A percentile compares a stretch with the other conserved stretches of the same genome.
These are phyloP conservation scores for Calonectria honghensis DNA, from an alignment of 2,329 filamentous ascomycete genomes.

Conservation along the genomic window DNA sequence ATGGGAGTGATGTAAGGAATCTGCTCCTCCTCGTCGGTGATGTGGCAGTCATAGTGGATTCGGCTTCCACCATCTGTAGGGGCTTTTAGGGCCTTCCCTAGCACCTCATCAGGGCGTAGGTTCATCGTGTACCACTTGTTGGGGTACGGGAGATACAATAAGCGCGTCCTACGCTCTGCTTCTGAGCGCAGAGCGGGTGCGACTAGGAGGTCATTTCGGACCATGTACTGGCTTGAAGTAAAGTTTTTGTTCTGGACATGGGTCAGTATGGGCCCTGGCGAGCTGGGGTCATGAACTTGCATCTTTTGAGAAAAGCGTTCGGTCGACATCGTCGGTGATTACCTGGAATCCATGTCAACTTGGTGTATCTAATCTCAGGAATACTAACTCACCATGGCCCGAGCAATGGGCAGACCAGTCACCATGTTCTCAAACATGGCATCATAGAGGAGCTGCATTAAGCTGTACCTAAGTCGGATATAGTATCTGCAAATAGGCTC, in stretches of 20 bases:
- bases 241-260: conserved; percentile 14
- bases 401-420: conserved; percentile 27
- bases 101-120: conserved; percentile 16
- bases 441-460: conserved; percentile 30
- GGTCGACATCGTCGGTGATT: conserved; percentile 23
- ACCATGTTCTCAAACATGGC: conserved; percentile 32
- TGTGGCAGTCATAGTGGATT: conserved; percentile 6
- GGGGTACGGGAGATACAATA: conserved; percentile 21
- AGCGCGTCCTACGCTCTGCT: background rate
- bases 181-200: conserved; percentile 13
- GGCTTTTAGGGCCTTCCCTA: background rate
- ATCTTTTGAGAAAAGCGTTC: conserved; percentile 18
- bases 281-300: background rate
- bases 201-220: conserved; percentile 28
- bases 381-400: conserved; percentile 19
- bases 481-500: conserved; percentile 28
- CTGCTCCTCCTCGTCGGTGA: conserved; percentile 25
- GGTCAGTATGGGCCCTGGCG: background rate
- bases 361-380: background rate
- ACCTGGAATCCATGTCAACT: conserved; percentile 1
- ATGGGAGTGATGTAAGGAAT: conserved; percentile 26
- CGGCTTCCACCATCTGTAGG: conserved; percentile 13
- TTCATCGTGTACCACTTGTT: conserved; percentile 24
- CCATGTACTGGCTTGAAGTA: conserved; percentile 29
- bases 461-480: conserved; percentile 23